Base-by-base conservation (phyloP, 148 eudicot genomes). In the Cornus kousa region DNA sequence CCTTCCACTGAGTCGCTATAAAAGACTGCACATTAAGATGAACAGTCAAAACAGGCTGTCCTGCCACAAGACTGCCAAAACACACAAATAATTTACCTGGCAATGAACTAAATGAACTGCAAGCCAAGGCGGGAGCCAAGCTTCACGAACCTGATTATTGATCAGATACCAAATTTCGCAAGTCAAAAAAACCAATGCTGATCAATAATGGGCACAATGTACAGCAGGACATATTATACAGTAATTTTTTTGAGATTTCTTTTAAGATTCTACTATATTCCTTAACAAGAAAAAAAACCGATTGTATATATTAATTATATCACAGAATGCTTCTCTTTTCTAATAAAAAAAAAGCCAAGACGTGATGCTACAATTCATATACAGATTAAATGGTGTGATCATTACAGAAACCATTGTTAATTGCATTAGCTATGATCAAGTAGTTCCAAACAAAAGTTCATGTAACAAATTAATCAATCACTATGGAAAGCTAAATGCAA, bases 111-210 rank as follows among this genome's bases (percentile, higher is more conserved):
- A 43, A 82, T 89, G 90, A 60, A 81, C 80, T 69, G 82, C 82
- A 59, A 91, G 86, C 91, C 91, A 91, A 67, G 90, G 89, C 67
- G 92, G 94, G 78, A 91, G 77, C 92, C 92, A 91, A 32, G 89
- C 83, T 80, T 84, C 85, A 78, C 85, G 88, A 66, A 89, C 94
- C 94, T 91, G 86, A 76, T 71, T 68, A 78, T 67, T 7, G 67
- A 72, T 64, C 22, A 60, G 59, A 67, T 53, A 35, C 80, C 40
- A 69, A 35, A 57, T 43, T 69, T 72, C 80, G 59, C 24, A 78
- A 66, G 39, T 57, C 53, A 50, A 31, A 64, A 64, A 67, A 72
- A 81, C 8, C 16, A 12, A 62, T 13, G 8, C 10, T 39, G 3
- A 43, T 40, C 62, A 33, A 19, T 67, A 43, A 28, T 67, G 67